Evolutionary conservation across 2,329 filamentous ascomycete species (phyloP).

Genomic region (Apiospora rasikravindrae): DNA sequence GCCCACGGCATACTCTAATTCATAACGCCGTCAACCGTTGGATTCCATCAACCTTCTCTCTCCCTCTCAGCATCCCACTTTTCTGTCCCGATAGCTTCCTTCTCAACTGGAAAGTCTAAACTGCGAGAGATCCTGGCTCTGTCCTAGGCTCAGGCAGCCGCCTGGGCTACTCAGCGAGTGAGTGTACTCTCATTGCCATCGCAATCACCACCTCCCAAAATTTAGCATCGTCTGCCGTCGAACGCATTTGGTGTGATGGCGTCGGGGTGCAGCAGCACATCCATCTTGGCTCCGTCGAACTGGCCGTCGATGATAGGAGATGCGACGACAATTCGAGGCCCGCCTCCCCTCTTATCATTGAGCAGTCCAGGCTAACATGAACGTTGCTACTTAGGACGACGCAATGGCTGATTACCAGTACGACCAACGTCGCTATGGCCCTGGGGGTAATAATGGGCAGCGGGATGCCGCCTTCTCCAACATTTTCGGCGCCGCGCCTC

Average conservation of each 20-base stretch:
- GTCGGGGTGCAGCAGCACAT: background rate
- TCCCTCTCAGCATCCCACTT: constrained; percentile 29
- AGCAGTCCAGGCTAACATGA: constrained; percentile 10
- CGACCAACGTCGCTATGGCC: constrained; percentile 59
- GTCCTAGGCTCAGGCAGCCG: constrained; percentile 40
- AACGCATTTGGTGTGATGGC: background rate
- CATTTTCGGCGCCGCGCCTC: constrained; percentile 89
- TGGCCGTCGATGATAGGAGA: background rate
- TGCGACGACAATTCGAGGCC: background rate
- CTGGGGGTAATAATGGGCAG: constrained; percentile 64
- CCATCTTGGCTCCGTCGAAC: background rate
- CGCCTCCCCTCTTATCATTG: background rate
- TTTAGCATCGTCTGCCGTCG: background rate
- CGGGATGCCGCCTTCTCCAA: constrained; percentile 95
- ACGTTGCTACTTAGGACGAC: constrained; percentile 42
- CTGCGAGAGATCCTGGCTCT: constrained; percentile 32
- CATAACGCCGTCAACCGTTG: constrained; percentile 5
- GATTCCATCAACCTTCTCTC: constrained; percentile 6
- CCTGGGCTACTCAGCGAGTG: constrained; percentile 36
- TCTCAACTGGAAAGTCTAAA: constrained; percentile 21
- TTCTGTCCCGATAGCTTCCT: constrained; percentile 21
- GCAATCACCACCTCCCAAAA: background rate
- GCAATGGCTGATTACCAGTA: constrained; percentile 62
- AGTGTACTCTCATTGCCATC: constrained; percentile 32
- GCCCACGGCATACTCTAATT: constrained; percentile 12